phyloP scores from a whole-genome alignment of 345 rosid genomes.

The Salix viminalis region DNA sequence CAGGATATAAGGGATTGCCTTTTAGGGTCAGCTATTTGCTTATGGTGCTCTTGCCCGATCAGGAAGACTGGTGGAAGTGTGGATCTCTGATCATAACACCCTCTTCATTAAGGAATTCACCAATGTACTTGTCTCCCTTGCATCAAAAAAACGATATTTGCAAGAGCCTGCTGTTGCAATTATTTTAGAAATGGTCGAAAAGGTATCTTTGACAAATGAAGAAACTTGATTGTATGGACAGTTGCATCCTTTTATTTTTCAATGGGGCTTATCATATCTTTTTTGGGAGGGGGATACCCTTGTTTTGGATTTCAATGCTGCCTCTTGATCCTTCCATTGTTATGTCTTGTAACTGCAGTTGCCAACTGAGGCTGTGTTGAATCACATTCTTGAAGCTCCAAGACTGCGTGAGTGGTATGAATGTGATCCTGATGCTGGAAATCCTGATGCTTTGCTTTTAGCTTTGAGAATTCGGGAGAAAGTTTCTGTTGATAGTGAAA shows the following conservation, averaged over 20 bases:
- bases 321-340: background rate
- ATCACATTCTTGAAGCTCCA: constrained; percentile 68
- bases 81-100: constrained; percentile 53
- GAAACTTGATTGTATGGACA: background rate
- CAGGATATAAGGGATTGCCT: constrained; percentile 92
- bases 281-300: background rate
- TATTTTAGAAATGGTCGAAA: constrained; percentile 66
- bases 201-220: constrained; percentile 42
- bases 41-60: constrained; percentile 85
- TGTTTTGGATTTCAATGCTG: background rate
- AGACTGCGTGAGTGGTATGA: constrained; percentile 72
- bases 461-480: constrained; percentile 65
- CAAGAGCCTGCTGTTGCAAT: constrained; percentile 81
- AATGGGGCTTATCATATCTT: background rate
- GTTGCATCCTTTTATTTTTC: background rate
- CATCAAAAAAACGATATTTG: constrained; percentile 75
- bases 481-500: constrained; percentile 38
- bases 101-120: constrained; percentile 59
- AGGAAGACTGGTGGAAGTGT: constrained; percentile 58
- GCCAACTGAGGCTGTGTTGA: constrained; percentile 54
- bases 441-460: constrained; percentile 92
- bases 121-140: constrained; percentile 55
- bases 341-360: constrained; percentile 37
- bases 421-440: constrained; percentile 62
- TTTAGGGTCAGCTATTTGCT: constrained; percentile 82